Evolutionary conservation across 352 stramenopile genomes (phyloP).

Genomic region (Phytophthora fragariae): DNA sequence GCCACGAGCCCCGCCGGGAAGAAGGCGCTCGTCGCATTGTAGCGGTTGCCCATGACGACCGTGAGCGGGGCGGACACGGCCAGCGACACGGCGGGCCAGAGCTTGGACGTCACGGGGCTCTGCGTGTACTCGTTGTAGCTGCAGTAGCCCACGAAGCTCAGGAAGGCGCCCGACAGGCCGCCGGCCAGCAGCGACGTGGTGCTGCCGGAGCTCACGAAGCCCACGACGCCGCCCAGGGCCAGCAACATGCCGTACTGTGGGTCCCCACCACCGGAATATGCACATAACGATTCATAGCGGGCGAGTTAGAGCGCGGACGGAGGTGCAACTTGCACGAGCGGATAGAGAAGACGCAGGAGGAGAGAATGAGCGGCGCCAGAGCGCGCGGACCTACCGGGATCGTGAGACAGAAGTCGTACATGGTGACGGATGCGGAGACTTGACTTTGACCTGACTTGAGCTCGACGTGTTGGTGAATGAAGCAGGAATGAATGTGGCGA

Average conservation of each 20-base stretch:
- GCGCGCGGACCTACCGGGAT: conserved; percentile 67
- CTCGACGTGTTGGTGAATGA: conserved; percentile 6
- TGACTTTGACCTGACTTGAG: not conserved
- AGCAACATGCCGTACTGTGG: conserved; percentile 78
- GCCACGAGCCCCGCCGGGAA: conserved; percentile 75
- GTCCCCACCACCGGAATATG: conserved; percentile 29
- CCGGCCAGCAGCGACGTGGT: conserved; percentile 70
- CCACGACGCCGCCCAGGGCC: conserved; percentile 71
- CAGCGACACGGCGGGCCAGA: conserved; percentile 77
- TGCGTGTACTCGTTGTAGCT: conserved; percentile 89
- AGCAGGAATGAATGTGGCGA: not conserved
- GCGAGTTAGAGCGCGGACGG: not conserved
- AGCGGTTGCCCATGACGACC: conserved; percentile 79
- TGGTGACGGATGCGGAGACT: conserved; percentile 21
- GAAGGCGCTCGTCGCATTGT: conserved; percentile 77
- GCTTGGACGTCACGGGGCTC: conserved; percentile 79
- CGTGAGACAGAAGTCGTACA: conserved; percentile 92
- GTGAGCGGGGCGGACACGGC: conserved; percentile 75
- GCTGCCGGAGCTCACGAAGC: conserved; percentile 82
- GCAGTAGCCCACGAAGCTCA: conserved; percentile 85
- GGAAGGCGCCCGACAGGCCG: conserved; percentile 68
- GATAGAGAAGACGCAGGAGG: conserved; percentile 11
- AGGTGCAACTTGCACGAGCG: not conserved
- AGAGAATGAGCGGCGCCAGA: not conserved
- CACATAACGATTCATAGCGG: conserved; percentile 1